Percentiles rank a stretch among this genome's conserved stretches.
Conservation (phyloP, 2,329 filamentous ascomycete genomes). For the Coniochaeta ligniaria region DNA sequence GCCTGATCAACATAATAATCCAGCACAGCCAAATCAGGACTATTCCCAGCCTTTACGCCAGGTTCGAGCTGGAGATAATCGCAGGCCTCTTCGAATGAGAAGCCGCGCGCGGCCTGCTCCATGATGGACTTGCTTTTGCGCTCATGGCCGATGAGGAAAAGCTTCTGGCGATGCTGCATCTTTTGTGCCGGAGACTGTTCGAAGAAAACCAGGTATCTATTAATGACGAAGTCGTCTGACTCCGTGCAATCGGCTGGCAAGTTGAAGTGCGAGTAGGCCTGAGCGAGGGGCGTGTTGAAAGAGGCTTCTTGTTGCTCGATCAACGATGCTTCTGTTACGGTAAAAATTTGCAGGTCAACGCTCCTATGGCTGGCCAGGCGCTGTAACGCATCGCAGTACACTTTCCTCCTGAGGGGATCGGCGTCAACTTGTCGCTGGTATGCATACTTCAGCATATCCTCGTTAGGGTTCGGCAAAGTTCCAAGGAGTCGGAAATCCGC, state of each 20-base stretch:
- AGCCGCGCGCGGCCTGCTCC: slow-evolving; percentile 7
- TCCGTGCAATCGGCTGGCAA: slow-evolving; percentile 7
- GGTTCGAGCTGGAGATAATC: slow-evolving; percentile 10
- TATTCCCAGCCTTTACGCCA: neutral
- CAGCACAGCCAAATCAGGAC: neutral
- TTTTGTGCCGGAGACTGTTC: slow-evolving; percentile 17
- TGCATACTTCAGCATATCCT: slow-evolving; percentile 14
- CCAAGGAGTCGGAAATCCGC: slow-evolving; percentile 10
- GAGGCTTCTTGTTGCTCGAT: neutral
- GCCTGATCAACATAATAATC: neutral
- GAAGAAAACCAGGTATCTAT: slow-evolving; percentile 13
- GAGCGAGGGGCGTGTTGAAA: slow-evolving; percentile 3
- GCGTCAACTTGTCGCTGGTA: slow-evolving; percentile 12
- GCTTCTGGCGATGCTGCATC: slow-evolving; percentile 15
- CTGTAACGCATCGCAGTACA: slow-evolving; percentile 12
- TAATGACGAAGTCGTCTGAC: slow-evolving; percentile 11
- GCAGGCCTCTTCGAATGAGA: slow-evolving; percentile 15
- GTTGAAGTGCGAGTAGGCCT: slow-evolving; percentile 18
- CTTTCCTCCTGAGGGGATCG: slow-evolving; percentile 6
- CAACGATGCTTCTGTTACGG: slow-evolving; percentile 3
- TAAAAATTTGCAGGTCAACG: slow-evolving; percentile 13
- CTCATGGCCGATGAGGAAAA: slow-evolving; percentile 19
- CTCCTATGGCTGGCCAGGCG: slow-evolving; percentile 8
- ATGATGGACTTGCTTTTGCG: slow-evolving; percentile 12
- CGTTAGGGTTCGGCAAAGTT: slow-evolving; percentile 8